Conservation (phyloP, 805 yeast species). For the Lachancea sp. region DNA sequence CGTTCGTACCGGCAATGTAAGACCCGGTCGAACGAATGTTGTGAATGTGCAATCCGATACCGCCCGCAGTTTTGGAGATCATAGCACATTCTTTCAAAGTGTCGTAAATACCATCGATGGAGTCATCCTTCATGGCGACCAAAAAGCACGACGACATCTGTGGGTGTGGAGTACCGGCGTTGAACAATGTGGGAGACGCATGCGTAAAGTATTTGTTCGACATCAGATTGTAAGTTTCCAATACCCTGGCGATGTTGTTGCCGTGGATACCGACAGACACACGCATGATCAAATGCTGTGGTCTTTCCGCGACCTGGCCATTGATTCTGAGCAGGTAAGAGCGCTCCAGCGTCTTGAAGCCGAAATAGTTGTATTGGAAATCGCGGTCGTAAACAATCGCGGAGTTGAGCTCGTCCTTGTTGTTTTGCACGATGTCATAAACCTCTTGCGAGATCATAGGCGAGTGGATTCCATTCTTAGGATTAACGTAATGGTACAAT, state of each 20-base stretch:
- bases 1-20: constrained; percentile 86
- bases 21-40: constrained; percentile 84
- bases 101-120: constrained; percentile 49
- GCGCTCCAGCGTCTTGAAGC: constrained; percentile 85
- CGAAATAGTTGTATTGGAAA: constrained; percentile 73
- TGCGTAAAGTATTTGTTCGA: constrained; percentile 83
- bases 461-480: constrained; percentile 59
- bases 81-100: constrained; percentile 84
- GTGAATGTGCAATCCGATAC: constrained; percentile 85
- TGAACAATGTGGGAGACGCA: constrained; percentile 92
- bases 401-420: constrained; percentile 61
- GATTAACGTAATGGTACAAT: constrained; percentile 72
- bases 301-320: constrained; percentile 76
- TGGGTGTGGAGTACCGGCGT: constrained; percentile 83
- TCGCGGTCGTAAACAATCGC: constrained; percentile 77
- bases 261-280: constrained; percentile 91
- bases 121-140: constrained; percentile 47
- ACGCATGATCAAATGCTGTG: constrained; percentile 85
- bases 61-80: constrained; percentile 93
- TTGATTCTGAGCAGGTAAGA: constrained; percentile 68
- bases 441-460: constrained; percentile 71
- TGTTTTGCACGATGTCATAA: constrained; percentile 52
- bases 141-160: constrained; percentile 90
- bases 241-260: constrained; percentile 50
- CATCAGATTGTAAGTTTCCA: constrained; percentile 85